Conservation (phyloP, 2,329 filamentous ascomycete species). For the Neonectria hederae region DNA sequence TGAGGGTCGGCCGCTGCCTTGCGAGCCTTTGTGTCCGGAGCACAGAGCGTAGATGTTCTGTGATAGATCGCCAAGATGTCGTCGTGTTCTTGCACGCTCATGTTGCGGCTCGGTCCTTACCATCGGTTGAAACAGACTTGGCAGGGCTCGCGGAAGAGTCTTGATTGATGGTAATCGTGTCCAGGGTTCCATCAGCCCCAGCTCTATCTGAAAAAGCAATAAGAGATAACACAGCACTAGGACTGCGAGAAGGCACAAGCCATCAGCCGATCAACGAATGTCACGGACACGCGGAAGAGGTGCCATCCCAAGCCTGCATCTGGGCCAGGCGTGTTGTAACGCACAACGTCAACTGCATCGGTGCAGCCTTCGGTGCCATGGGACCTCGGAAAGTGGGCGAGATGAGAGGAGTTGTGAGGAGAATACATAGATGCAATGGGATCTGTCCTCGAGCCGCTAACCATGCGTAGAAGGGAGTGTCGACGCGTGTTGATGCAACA, state of each 20-base stretch:
- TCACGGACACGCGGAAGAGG: constrained; percentile 25
- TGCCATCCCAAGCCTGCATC: constrained; percentile 14
- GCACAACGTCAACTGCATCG: constrained; percentile 15
- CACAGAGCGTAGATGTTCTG: background rate
- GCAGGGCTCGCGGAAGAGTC: constrained; percentile 11
- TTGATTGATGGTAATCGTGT: constrained; percentile 2
- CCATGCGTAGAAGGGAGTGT: constrained; percentile 20
- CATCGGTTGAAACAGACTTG: constrained; percentile 11
- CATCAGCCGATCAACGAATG: constrained; percentile 28
- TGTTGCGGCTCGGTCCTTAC: constrained; percentile 5
- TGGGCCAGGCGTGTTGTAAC: constrained; percentile 32
- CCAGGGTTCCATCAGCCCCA: background rate
- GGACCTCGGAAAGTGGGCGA: constrained; percentile 30
- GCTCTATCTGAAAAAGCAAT: constrained; percentile 6
- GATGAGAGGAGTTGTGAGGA: constrained; percentile 17
- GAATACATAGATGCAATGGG: constrained; percentile 31
- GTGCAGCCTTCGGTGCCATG: constrained; percentile 13
- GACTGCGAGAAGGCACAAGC: constrained; percentile 5
- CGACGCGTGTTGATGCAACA: constrained; percentile 10
- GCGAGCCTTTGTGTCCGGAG: background rate
- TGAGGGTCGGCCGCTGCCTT: background rate
- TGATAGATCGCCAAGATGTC: constrained; percentile 12
- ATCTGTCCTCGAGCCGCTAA: constrained; percentile 29
- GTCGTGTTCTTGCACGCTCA: background rate
- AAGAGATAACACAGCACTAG: constrained; percentile 2